Base-by-base conservation (phyloP, 208 protist species). In the Acanthamoeba culbertsoni region DNA sequence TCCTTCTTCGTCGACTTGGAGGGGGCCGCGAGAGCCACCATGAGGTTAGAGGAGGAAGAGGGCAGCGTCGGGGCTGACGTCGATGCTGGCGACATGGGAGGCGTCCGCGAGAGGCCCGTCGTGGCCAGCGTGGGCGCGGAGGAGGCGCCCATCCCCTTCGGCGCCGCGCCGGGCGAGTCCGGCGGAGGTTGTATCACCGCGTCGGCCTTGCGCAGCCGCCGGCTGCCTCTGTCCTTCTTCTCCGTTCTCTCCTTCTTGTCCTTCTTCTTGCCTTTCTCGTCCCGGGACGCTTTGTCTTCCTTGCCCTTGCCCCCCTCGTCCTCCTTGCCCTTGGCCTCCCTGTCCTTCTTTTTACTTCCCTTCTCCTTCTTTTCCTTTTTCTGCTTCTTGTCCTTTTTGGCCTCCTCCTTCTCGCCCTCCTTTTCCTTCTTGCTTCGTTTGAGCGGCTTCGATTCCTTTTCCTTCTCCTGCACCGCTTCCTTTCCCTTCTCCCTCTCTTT, bases 351-450 rank as follows among this genome's bases (percentile, higher is more conserved):
- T n/a, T n/a, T n/a, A n/a, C n/a, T n/a, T 20, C 7, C 7, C 46
- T 63, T 45, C 20, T 45, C 23, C 18, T 63, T 40, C 79, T 63
- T 43, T 10, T 40, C 37, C 46, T 62, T 63, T 7, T 33, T 10
- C 33, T 40, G 16, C 79, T 43, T 62, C 48, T 89, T n/a, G 45
- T 89, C 40, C 37, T 63, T 89, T 20, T 62, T 63, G 51, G 26
- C 28, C 16, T 45, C 26, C 79, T 63, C 35, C 79, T 89, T 28
- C 37, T 63, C 45, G 31, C 45, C 37, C 20, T 57, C 45, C 16
- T 77, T 79, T 6, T 79, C 68, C 68, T 79, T 79, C 68, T 79
- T 79, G 68, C 68, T 79, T 48, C 68, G 68, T n/a, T 6, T 42
- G 20, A 79, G 26, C 46, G 20, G 33, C 26, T 31, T 79, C 68